Base-by-base conservation (phyloP, 148 eudicot genomes). In the Heliamphora exappendiculata region DNA sequence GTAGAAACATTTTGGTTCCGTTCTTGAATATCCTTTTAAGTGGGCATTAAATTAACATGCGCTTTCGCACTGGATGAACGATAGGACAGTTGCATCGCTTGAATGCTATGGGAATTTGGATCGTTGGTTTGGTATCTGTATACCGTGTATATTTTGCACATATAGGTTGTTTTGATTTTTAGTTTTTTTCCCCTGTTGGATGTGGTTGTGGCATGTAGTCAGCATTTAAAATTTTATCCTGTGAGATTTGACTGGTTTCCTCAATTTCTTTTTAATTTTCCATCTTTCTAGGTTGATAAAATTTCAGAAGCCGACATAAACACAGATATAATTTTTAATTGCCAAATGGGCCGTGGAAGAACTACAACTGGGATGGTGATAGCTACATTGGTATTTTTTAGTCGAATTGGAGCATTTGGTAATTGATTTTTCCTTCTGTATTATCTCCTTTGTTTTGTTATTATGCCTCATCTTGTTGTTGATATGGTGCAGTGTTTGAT, bases 351-450 rank as follows among this genome's bases (percentile, higher is more conserved):
- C 50, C 97, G 98, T 75, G 98, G 98, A 76, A 85, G 98, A 68
- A 94, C 98, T 54, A 94, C 98, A 37, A 94, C 98, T 19, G 98
- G 98, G 80, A 94, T 94, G 98, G 98, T 94, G 90, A 90, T 94
- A 80, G 98, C 98, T 75, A 94, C 97, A 65, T 86, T 94, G 88
- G 86, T 94, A 60, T 91, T 88, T 85, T 78, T 87, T 34, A 88
- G 87, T 69, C 90, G 97, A 78, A 90, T 91, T 73, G 98, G 97
- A 73, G 91, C 91, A 75, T 94, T 91, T 75, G 98, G 98, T 94
- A 92, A 78, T 75, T 14, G 22, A 60, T 39, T 70, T 62, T 28
- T 54, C 41, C 29, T 45, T 75, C 51, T 34, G 71, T 22, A 26
- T 60, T 33, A 4, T 24, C 22, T 36, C 13, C 34, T 59, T 55